phyloP scores from a whole-genome alignment of 352 stramenopile species.

The Globisporangium carolinianum region DNA sequence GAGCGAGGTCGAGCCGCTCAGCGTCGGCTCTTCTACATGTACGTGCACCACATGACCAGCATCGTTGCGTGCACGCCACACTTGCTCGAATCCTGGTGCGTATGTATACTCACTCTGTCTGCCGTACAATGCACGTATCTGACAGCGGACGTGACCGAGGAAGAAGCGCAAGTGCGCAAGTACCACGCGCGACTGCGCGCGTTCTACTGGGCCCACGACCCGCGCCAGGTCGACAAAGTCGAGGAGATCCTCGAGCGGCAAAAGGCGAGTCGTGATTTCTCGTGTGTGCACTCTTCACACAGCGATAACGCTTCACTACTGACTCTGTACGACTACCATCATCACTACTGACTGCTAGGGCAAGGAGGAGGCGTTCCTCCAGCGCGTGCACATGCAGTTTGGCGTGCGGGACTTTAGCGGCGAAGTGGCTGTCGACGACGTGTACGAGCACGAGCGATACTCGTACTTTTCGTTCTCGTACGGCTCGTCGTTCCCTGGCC shows the following conservation, averaged over 20 bases:
- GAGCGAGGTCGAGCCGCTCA: conserved; percentile 3
- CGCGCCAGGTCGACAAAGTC: conserved; percentile 55
- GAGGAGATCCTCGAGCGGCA: conserved; percentile 46
- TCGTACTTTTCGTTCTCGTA: conserved; percentile 74
- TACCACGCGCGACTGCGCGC: conserved; percentile 35
- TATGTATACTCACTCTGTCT: too few relatives aligned
- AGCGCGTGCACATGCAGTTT: conserved; percentile 52
- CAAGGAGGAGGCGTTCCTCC: conserved; percentile 50
- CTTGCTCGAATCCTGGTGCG: neutral
- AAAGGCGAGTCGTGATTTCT: conserved; percentile 14
- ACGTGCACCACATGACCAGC: neutral
- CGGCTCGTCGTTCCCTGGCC: conserved; percentile 57
- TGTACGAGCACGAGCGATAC: conserved; percentile 81
- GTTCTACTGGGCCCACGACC: conserved; percentile 73
- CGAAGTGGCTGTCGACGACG: conserved; percentile 58
- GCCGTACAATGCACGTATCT: neutral
- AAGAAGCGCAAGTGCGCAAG: conserved; percentile 14
- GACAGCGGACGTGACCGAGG: conserved; percentile 3
- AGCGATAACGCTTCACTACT: too few relatives aligned
- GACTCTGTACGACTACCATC: too few relatives aligned
- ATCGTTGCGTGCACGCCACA: neutral
- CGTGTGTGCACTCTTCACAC: too few relatives aligned
- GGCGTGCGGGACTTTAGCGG: conserved; percentile 65
- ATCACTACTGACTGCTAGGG: conserved; percentile 16
- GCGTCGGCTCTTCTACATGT: conserved; percentile 5